phyloP scores from a whole-genome alignment of 1,284 basidiomycete species.

The Spongiforma sp. region DNA sequence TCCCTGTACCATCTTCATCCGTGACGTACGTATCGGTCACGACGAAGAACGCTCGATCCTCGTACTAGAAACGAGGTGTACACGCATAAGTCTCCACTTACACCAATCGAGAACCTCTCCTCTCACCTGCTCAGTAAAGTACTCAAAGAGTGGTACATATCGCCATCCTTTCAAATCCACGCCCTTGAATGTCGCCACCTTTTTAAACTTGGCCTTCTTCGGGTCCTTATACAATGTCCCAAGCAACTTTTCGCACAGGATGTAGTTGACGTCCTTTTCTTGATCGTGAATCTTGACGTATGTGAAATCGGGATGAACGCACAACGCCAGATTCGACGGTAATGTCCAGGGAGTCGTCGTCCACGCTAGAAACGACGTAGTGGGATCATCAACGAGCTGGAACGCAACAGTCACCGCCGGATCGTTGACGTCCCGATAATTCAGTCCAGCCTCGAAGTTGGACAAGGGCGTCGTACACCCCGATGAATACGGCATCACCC shows the following conservation, averaged over 20 bases:
- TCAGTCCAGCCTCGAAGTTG: constrained; percentile 96
- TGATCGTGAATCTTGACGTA: constrained; percentile 98
- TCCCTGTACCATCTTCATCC: constrained; percentile 93
- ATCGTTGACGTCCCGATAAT: constrained; percentile 95
- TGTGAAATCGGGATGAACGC: constrained; percentile 95
- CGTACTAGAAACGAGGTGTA: constrained; percentile 59
- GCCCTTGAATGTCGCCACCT: constrained; percentile 86
- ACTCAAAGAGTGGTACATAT: constrained; percentile 96
- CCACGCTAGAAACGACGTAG: constrained; percentile 94
- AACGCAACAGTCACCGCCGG: constrained; percentile 97
- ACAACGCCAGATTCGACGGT: constrained; percentile 94
- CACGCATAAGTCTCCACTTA: background rate
- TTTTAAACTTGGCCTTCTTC: constrained; percentile 97
- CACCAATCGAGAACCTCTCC: background rate
- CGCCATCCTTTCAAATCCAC: constrained; percentile 96
- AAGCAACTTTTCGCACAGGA: constrained; percentile 90
- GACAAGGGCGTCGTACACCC: constrained; percentile 96
- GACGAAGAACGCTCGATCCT: constrained; percentile 92
- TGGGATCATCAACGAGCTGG: constrained; percentile 91
- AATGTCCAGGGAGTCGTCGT: constrained; percentile 99
- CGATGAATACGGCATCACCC: constrained; percentile 99
- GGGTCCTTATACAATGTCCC: constrained; percentile 96
- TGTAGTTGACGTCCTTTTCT: constrained; percentile 89
- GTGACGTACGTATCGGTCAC: constrained; percentile 95
- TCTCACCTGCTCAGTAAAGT: constrained; percentile 90